These are phyloP conservation scores for Trichoderma hamatum DNA, from an alignment of 2,329 filamentous ascomycete genomes.

Conservation along the genomic window DNA sequence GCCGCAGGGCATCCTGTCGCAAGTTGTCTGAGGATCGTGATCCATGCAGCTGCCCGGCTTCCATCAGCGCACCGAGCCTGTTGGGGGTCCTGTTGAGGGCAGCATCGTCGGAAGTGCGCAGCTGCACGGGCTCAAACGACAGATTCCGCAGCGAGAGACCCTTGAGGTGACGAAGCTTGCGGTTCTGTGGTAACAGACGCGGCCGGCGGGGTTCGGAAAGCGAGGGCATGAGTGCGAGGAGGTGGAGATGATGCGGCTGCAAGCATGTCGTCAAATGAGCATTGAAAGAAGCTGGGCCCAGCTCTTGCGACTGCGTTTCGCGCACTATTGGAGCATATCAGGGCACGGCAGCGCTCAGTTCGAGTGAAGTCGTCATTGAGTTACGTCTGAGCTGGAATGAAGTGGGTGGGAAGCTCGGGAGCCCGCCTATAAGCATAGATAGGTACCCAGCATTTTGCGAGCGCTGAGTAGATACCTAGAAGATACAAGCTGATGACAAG, in stretches of 20 bases:
- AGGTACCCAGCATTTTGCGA: no score
- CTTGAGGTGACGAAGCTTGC: conserved; percentile 83
- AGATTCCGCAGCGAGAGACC: conserved; percentile 88
- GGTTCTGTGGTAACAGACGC: conserved; percentile 71
- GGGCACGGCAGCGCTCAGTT: background rate
- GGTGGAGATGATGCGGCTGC: conserved; percentile 6
- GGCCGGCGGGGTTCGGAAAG: conserved; percentile 49
- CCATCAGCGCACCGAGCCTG: conserved; percentile 61
- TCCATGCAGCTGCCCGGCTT: conserved; percentile 54
- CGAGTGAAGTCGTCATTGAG: conserved; percentile 20
- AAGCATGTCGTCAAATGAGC: conserved; percentile 20
- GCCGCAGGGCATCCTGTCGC: conserved; percentile 38
- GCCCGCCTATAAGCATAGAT: conserved; percentile 24
- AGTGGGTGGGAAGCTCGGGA: conserved; percentile 14
- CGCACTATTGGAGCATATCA: conserved; percentile 12
- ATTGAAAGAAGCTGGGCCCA: background rate
- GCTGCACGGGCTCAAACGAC: conserved; percentile 61
- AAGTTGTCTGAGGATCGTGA: conserved; percentile 59
- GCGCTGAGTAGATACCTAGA: background rate
- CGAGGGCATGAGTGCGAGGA: conserved; percentile 38
- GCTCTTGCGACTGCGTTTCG: background rate
- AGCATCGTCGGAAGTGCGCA: conserved; percentile 77
- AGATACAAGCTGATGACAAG: background rate
- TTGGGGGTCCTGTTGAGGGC: conserved; percentile 70
- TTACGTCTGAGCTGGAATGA: background rate